Base-by-base conservation (phyloP, 768 basidiomycete genomes). In the Leccinum uliginosum region DNA sequence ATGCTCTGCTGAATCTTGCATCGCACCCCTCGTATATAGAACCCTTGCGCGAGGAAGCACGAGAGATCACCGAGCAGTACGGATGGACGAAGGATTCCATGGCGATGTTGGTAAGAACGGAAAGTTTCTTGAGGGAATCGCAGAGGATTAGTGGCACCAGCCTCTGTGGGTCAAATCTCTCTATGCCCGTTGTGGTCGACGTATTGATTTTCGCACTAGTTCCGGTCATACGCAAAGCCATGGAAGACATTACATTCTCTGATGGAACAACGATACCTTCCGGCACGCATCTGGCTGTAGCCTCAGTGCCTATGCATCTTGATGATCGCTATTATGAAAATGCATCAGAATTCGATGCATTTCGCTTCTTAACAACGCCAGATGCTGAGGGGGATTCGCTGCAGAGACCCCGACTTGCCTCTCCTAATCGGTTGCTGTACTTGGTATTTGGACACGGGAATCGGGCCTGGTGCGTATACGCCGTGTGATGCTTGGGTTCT, bases 121-220 rank as follows among this genome's bases (percentile, higher is more conserved):
- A 79, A 53, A 79, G 76, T 51, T 78, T 80, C 60, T 51, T 80
- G 52, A 74, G 73, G 51, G 78, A 78, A 58, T 72, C 73, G 3
- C 71, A 74, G 58, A 70, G 78, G 29, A 27, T 71, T 12, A 72
- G 69, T 6, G 71, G 72, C 10, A 66, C 74, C 21, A 71, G 62
- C 38, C 63, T 69, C 32, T 62, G 75, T 75, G 56, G 6, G 74
- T 63, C 50, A 15, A 21, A 51, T 40, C 34, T 43, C 29, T 6
- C n/a, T 21, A 19, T 34, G 17, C 45, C 45, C 12, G 14, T 30
- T 11, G 8, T 30, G 23, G 11, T 12, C n/a, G 26, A 44, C 15
- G 9, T 27, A 24, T 32, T 67, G 50, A 68, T 34, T 23, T 40
- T 50, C 49, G 12, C 44, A 21, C 47, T 55, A 73, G 70, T 73